Base-by-base conservation (phyloP, 805 yeast genomes). In the Schwanniomyces pseudopolymorphus region DNA sequence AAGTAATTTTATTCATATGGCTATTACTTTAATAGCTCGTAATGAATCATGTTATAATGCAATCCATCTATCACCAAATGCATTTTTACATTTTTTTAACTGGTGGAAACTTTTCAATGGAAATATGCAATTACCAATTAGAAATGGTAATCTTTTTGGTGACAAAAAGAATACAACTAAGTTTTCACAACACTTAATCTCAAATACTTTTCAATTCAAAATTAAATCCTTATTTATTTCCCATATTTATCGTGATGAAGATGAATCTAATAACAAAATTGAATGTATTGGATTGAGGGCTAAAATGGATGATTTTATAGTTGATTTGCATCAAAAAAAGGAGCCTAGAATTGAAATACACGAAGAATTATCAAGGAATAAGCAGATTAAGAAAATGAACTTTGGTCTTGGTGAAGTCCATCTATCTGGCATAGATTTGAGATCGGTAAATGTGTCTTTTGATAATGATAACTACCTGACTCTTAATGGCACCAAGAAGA, bases 61-160 rank as follows among this genome's bases (percentile, higher is more conserved):
- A 1, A 76, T 87, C 39, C 96, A 91, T 60, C 66, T 92, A 43
- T 76, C 90, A 2, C 96, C 97, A 1, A 71, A 70, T 4, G 77
- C 84, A 0, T 74, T 92, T 53, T 60, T 68, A 6, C 86, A 83
- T 49, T 90, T 94, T 67, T 83, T 81, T 57, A 60, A 64, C 4
- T 94, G 98, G 98, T 91, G 97, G 96, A 66, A 68, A 27, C 77
- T 87, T 53, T 92, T 92, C 64, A 78, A 85, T n/a, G 85, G 92
- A 21, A 83, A 85, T 45, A 74, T 86, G 54, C 81, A 89, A 43
- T 70, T 91, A 17, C 96, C 98, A 0, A 78, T 89, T 13, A 77
- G 95, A 43, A 75, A 79, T 39, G 97, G 98, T 0, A 63, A 67
- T 1, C 59, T 94, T 20, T 92, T 89, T 69, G 82, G 81, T 0